Base-by-base conservation (phyloP, 2,329 filamentous ascomycete genomes). In the Beauveria brongniartii region DNA sequence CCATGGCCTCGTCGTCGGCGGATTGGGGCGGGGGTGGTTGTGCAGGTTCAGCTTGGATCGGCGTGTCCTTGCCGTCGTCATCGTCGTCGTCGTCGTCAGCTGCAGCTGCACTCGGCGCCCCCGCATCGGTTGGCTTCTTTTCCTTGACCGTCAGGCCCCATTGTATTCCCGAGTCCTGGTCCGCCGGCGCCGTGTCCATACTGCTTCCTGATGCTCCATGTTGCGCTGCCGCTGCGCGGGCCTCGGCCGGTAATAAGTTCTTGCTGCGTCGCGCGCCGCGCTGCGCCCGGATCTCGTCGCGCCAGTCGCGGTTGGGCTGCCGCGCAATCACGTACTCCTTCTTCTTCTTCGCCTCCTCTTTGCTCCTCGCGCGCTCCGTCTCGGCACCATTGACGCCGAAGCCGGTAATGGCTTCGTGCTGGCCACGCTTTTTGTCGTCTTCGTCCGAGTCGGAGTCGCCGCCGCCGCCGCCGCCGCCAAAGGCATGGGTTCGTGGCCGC, bases 301-400 rank as follows among this genome's bases (percentile, higher is more conserved):
- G 78, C 85, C 85, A 88, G 73, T 89, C 82, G 58, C 80, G 77
- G 71, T 89, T 89, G 64, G 76, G 73, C 67, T 82, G 77, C 44
- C 74, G 74, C 34, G 78, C 75, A 65, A 91, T 90, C 20, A 89
- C 75, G 50, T 84, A 75, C 8, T 78, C 66, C 63, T 70, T 73
- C 22, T 62, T 14, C 9, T 70, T 73, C 22, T 61, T 12, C 9
- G 65, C 63, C 47, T 53, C 40, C 48, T 59, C 61, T 26, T 67
- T 71, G 6, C 62, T 48, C 75, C 71, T 64, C 71, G 65, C 64
- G 65, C 64, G 70, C 63, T 70, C 82, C 75, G 65, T 72, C 64
- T 75, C 74, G 16, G 72, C 72, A 10, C 73, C 73, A 14, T 81
- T 79, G 28, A 69, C 73, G 1, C 78, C 78, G 63, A 83, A 81